Evolutionary conservation across 1,139 yeast genomes (phyloP), one percentile per base, ranked within the genome.

Genomic region (Kodamaea suecica): DNA sequence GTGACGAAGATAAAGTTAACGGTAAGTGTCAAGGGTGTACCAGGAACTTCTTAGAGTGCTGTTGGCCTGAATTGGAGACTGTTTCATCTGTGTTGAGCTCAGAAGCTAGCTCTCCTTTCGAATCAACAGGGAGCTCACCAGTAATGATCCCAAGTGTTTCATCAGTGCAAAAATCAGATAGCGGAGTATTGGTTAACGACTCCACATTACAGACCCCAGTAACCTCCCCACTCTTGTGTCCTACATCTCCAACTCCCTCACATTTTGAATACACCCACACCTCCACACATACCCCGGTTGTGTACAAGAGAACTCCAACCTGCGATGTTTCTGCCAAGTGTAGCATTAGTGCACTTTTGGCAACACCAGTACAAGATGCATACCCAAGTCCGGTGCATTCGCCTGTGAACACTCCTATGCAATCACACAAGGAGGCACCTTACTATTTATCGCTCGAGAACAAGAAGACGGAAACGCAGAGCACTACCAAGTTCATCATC

Each of bases 1-100:
- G 92, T 59, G 92, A 82, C 53, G 92, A 83, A 57, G 61, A 63
- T 35, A 59, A 53, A 23, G 63, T 61, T 10, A 63, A 63, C 40
- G 75, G 75, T 3, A 70, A 70, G 49, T 70, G 76, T 48, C 72
- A 68, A 45, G 74, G 66, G 3, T 70, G 76, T 41, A 61, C 69
- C 9, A 56, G 76, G 42, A 70, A 70, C 60, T 70, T 68, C 38
- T 58, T 70, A 37, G 70, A 66, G 38, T 70, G 76, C 44, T 59
- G 56, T 38, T 55, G 59, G 59, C 50, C 57, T n/a, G 45, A 38
- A 23, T 25, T 23, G 3, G 30, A 24, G 5, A 8, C 24, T 14
- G 29, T 19, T 10, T 14, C 10, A 10, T 13, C 24, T 8, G 9
- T 17, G 31, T 25, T 10, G n/a, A 15, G 15, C 9, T 13, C 23